These are phyloP conservation scores for Boletus rubropictus DNA, from an alignment of 768 basidiomycete genomes.

Conservation along the genomic window DNA sequence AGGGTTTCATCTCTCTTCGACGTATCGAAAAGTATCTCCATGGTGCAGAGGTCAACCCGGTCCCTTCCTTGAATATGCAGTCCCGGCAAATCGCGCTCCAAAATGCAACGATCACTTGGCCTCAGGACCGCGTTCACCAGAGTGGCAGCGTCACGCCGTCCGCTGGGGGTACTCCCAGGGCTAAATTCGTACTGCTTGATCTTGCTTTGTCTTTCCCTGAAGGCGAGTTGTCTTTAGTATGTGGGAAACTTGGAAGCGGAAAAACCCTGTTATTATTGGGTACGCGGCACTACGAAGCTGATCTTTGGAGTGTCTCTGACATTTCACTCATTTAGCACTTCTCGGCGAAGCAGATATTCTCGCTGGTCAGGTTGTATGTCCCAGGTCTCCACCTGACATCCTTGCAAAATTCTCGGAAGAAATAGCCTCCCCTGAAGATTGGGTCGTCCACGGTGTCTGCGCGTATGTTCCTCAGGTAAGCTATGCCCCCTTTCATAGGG, in stretches of 20 bases:
- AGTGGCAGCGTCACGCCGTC: slow-evolving; percentile 47
- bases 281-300: slow-evolving; percentile 14
- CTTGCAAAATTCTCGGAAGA: slow-evolving; percentile 54
- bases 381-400: slow-evolving; percentile 77
- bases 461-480: slow-evolving; percentile 82
- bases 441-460: slow-evolving; percentile 73
- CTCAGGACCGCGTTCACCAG: slow-evolving; percentile 56
- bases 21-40: slow-evolving; percentile 89
- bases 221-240: slow-evolving; percentile 76
- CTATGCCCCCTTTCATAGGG: slow-evolving; percentile 3
- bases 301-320: slow-evolving; percentile 5
- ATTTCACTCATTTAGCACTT: slow-evolving; percentile 42
- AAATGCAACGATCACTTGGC: slow-evolving; percentile 88
- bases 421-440: slow-evolving; percentile 47
- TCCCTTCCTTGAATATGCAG: slow-evolving; percentile 52
- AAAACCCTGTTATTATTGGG: slow-evolving; percentile 81
- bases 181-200: slow-evolving; percentile 78
- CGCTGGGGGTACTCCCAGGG: slow-evolving; percentile 62
- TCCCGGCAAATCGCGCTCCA: slow-evolving; percentile 65
- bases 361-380: slow-evolving; percentile 74
- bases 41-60: slow-evolving; percentile 61
- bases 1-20: slow-evolving; percentile 78
- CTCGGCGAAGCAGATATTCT: slow-evolving; percentile 58
- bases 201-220: slow-evolving; percentile 71
- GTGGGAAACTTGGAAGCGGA: slow-evolving; percentile 85